These are phyloP conservation scores for Pseudognaphalium luteoalbum DNA, from an alignment of 129 eudicot genomes.

Conservation along the genomic window DNA sequence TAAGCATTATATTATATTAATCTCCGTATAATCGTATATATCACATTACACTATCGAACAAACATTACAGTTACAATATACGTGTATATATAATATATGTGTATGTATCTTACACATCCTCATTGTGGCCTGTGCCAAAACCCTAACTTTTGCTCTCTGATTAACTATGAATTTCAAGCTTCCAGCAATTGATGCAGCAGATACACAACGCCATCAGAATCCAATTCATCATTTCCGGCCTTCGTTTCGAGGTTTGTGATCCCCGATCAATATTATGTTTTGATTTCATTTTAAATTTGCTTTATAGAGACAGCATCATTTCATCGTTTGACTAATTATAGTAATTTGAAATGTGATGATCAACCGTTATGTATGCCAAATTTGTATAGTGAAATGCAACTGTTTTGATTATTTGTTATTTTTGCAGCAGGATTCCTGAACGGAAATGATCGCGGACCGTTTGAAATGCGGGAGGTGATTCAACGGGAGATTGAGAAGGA, in stretches of 20 bases:
- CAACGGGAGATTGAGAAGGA: conserved; percentile 47
- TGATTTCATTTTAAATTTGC: background rate
- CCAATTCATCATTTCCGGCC: background rate
- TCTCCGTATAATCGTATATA: too few relatives aligned
- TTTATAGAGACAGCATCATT: too few relatives aligned
- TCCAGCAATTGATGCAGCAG: conserved; percentile 9
- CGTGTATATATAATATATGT: too few relatives aligned
- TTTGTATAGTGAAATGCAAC: background rate
- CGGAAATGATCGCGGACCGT: conserved; percentile 7
- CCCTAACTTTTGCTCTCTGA: conserved; percentile 17
- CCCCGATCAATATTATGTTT: background rate
- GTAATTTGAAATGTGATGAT: background rate
- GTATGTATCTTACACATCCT: background rate
- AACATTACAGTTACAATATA: too few relatives aligned
- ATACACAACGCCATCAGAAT: background rate
- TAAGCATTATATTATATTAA: too few relatives aligned
- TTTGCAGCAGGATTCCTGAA: conserved; percentile 14
- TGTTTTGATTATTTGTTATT: background rate
- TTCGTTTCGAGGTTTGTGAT: conserved; percentile 29
- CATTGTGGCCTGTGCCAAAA: background rate
- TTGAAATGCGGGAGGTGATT: conserved; percentile 28
- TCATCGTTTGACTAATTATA: too few relatives aligned
- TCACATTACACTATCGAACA: background rate
- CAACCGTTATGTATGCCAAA: background rate
- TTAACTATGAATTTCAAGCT: conserved; percentile 7